Conservation (phyloP, 2,329 filamentous ascomycete genomes). For the Verticillium longisporum region DNA sequence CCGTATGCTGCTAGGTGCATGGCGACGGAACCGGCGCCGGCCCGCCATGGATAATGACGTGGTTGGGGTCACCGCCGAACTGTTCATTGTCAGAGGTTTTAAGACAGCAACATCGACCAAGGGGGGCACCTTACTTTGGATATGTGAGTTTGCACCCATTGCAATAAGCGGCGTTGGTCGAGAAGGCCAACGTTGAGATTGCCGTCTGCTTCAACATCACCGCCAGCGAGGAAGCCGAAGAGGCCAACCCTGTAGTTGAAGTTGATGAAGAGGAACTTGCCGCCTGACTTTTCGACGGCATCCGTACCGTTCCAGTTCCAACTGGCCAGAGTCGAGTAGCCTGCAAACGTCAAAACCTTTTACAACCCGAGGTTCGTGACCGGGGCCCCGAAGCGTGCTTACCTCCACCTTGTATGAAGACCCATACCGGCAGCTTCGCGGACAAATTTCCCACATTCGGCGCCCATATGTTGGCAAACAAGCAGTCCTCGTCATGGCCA, state of each 20-base stretch:
- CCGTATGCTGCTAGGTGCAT: constrained; percentile 41
- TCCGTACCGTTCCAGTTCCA: constrained; percentile 43
- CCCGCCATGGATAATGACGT: constrained; percentile 54
- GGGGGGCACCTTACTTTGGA: constrained; percentile 23
- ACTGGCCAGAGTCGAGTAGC: constrained; percentile 41
- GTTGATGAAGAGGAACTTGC: constrained; percentile 47
- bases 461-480: constrained; percentile 61
- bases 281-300: constrained; percentile 34
- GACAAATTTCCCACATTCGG: constrained; percentile 43
- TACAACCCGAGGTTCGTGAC: not conserved
- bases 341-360: constrained; percentile 15
- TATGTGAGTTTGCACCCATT: constrained; percentile 58
- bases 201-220: constrained; percentile 46
- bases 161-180: constrained; percentile 53
- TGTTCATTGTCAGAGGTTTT: constrained; percentile 6
- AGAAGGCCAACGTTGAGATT: constrained; percentile 57
- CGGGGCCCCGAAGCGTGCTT: not conserved
- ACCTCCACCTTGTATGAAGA: constrained; percentile 47
- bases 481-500: constrained; percentile 53
- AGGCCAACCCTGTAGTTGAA: constrained; percentile 59
- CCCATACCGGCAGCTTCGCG: constrained; percentile 59
- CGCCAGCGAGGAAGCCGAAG: constrained; percentile 55
- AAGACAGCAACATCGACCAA: too few species aligned
- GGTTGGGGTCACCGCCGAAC: constrained; percentile 52
- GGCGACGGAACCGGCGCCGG: constrained; percentile 52